Evolutionary conservation across 2,329 filamentous ascomycete genomes (phyloP), one percentile per base, ranked within the genome.

Genomic region (Fusarium hostae): DNA sequence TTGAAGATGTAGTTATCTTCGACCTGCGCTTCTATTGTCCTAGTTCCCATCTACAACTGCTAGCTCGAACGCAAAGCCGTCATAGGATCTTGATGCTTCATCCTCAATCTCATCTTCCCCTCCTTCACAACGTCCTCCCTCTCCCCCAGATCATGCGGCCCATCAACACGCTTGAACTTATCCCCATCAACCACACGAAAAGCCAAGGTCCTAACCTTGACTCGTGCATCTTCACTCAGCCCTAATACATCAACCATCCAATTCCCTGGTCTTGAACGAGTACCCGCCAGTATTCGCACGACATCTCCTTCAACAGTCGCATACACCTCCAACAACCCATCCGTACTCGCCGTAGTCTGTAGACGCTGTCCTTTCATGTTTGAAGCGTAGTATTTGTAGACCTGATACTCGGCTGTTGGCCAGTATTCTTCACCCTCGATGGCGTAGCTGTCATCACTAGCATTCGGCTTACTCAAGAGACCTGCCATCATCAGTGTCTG

Each of bases 331-430:
- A 70, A 20, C 9, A 56, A 24, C 2, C 44, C 30, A 30, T 70
- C 55, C 1, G 48, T 9, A 2, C 60, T 70, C 3, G 67, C 35
- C 0, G 18, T 20, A 1, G 67, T 70, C 30, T 57, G 35, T 10
- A 70, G 5, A 8, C 66, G 66, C 3, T 66, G 39, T 1, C 66
- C 67, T 2, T 44, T 48, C 67, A 70, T 70, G 6, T 9, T 5
- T 0, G 52, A 50, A 16, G 56, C 58, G 43, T 73, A 73, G 22
- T 73, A 73, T 30, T 45, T 55, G 54, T 73, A 73, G 3, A 73
- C 70, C 6, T 71, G 71, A 12, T 44, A 73, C 16, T 68, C 70
- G 0, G 56, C 66, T 1, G 63, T 63, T 2, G 71, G 59, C 56
- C 52, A 73, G 26, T 73, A 73, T 1, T 54, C 63, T 3, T 66